Evolutionary conservation across 768 basidiomycete species (phyloP).

Genomic region (Lyophyllum atratum): DNA sequence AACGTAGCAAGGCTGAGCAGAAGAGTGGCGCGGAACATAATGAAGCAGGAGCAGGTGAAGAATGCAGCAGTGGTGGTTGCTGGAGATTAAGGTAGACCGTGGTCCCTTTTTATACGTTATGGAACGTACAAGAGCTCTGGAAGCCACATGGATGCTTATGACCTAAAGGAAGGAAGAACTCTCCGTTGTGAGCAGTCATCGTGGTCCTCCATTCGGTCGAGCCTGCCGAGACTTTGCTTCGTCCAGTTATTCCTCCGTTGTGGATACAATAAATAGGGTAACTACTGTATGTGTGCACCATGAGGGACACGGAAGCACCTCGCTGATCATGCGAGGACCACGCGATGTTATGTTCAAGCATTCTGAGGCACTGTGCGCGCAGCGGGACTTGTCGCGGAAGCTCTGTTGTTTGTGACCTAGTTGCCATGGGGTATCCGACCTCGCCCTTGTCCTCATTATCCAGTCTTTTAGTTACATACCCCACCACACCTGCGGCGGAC

Average conservation of each 20-base stretch:
- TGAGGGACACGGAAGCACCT: neutral
- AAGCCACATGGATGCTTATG: neutral
- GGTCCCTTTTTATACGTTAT: neutral
- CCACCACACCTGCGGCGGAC: too few species aligned
- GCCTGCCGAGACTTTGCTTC: neutral
- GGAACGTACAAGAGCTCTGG: neutral
- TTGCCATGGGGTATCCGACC: too few species aligned
- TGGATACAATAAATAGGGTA: neutral
- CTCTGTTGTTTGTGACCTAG: too few species aligned
- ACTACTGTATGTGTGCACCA: neutral
- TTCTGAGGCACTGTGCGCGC: too few species aligned
- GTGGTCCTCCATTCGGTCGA: neutral
- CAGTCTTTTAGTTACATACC: too few species aligned
- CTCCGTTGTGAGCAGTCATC: neutral
- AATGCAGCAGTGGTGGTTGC: neutral
- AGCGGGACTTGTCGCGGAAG: too few species aligned
- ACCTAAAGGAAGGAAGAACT: neutral
- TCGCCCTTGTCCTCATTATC: too few species aligned
- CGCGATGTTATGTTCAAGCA: too few species aligned
- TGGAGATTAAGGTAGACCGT: neutral
- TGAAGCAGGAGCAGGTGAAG: neutral
- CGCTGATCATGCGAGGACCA: too few species aligned
- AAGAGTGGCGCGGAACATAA: slow-evolving; percentile 2
- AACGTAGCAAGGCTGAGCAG: slow-evolving; percentile 1
- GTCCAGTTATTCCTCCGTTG: neutral